Conservation (phyloP, 208 protist genomes). For the Crithidia expoeki region DNA sequence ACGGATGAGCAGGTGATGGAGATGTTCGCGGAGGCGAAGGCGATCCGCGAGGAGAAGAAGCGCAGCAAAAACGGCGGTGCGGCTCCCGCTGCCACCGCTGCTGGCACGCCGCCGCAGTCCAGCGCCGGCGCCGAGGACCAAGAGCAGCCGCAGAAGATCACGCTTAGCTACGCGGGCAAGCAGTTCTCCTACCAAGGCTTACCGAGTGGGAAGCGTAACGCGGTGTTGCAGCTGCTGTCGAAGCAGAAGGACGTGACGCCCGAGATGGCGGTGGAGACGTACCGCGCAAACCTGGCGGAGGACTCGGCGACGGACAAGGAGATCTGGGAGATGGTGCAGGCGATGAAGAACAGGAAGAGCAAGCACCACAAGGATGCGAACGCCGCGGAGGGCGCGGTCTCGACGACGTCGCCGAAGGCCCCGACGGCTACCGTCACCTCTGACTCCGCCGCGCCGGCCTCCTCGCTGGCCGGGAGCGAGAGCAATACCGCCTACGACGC, state of each 20-base stretch:
- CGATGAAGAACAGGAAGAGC: constrained; percentile 35
- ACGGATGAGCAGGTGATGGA: constrained; percentile 60
- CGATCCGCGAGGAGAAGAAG: constrained; percentile 62
- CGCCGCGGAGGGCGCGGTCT: neutral
- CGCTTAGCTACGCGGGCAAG: constrained; percentile 64
- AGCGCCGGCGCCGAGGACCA: constrained; percentile 26
- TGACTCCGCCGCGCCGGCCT: neutral
- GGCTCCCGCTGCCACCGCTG: neutral
- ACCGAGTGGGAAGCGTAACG: constrained; percentile 66
- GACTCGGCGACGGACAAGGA: constrained; percentile 49
- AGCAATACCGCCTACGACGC: constrained; percentile 26
- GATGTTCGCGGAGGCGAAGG: constrained; percentile 45
- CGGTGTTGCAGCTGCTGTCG: constrained; percentile 71
- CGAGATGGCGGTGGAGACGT: constrained; percentile 64
- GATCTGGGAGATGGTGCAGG: constrained; percentile 58
- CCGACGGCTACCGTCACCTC: neutral
- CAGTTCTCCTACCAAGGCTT: constrained; percentile 78
- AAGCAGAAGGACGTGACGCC: constrained; percentile 64
- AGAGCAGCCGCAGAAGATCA: constrained; percentile 69
- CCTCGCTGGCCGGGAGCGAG: constrained; percentile 3
- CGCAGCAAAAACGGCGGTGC: neutral
- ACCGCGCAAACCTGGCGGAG: constrained; percentile 66
- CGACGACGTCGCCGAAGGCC: constrained; percentile 8
- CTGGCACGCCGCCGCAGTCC: neutral
- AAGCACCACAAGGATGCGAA: constrained; percentile 26